phyloP scores from a whole-genome alignment of 164 flowering plant genomes.

The Dillenia turbinata region DNA sequence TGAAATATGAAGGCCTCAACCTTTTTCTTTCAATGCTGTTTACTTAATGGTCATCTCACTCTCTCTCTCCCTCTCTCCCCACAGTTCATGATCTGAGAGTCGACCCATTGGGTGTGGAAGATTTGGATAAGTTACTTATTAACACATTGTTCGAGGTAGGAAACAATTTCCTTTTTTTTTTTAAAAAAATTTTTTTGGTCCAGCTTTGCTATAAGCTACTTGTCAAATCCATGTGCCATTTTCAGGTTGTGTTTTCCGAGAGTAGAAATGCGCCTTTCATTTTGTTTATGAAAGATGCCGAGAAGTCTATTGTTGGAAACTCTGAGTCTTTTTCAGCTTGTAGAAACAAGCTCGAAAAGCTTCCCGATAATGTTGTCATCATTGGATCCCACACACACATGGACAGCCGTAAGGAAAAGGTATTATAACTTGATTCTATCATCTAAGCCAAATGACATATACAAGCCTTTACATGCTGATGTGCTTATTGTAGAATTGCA shows the following conservation, averaged over 20 bases:
- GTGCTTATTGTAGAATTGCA: too few species aligned
- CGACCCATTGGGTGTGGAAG: conserved; percentile 56
- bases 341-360: conserved; percentile 69
- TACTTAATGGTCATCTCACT: conserved; percentile 5
- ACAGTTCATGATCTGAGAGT: conserved; percentile 68
- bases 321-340: conserved; percentile 56
- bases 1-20: not conserved
- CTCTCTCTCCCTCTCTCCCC: conserved; percentile 10
- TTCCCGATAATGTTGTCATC: conserved; percentile 67
- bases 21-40: not conserved
- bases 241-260: conserved; percentile 55
- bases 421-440: conserved; percentile 10
- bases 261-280: conserved; percentile 76
- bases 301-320: conserved; percentile 76
- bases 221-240: conserved; percentile 9
- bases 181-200: too few species aligned
- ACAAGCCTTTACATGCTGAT: too few species aligned
- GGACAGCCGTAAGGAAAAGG: conserved; percentile 87
- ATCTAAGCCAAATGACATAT: too few species aligned
- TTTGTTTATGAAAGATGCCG: conserved; percentile 83
- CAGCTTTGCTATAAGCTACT: not conserved
- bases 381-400: conserved; percentile 80
- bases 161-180: conserved; percentile 1
- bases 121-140: conserved; percentile 65
- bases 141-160: conserved; percentile 78